A percentile compares a stretch with the other conserved stretches of the same genome.
Evolutionary conservation across 2,329 filamentous ascomycete genomes (phyloP).

Genomic region (Diaporthe amygdali): DNA sequence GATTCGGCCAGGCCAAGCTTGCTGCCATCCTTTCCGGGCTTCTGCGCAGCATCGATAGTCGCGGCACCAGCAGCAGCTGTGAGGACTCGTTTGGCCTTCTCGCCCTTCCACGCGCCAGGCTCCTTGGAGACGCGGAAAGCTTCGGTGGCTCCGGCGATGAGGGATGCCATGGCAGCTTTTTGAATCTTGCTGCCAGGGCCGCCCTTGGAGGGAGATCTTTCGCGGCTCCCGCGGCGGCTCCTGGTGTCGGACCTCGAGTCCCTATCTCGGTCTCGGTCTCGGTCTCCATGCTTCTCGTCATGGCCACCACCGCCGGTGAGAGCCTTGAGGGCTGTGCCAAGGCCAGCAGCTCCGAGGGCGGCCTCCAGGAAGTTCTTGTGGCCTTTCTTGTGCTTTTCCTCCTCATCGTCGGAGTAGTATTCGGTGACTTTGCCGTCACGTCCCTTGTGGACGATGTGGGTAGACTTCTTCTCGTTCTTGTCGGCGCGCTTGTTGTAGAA

Average conservation of each 20-base stretch:
- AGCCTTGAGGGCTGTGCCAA: constrained; percentile 66
- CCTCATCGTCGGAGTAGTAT: constrained; percentile 64
- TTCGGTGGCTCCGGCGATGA: constrained; percentile 89
- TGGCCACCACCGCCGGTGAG: constrained; percentile 54
- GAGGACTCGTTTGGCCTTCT: constrained; percentile 89
- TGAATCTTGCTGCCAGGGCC: constrained; percentile 66
- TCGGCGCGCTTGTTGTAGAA: constrained; percentile 64
- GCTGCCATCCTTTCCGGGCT: constrained; percentile 75
- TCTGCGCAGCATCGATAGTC: constrained; percentile 79
- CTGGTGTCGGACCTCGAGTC: constrained; percentile 44
- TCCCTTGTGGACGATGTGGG: constrained; percentile 57
- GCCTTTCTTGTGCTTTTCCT: constrained; percentile 61
- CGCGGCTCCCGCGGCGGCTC: constrained; percentile 58
- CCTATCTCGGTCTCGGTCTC: constrained; percentile 32
- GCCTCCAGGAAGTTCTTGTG: constrained; percentile 70
- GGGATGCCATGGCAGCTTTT: constrained; percentile 88
- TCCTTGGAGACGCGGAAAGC: constrained; percentile 91
- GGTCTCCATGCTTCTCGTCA: constrained; percentile 39
- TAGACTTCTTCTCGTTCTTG: constrained; percentile 61
- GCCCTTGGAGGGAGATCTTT: constrained; percentile 54
- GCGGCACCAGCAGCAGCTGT: constrained; percentile 88
- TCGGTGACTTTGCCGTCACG: constrained; percentile 57
- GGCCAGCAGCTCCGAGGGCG: constrained; percentile 65
- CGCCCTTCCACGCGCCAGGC: constrained; percentile 86
- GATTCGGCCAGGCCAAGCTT: constrained; percentile 86